Evolutionary conservation across 768 basidiomycete species (phyloP).

Genomic region (Neoboletus brunneissimus): DNA sequence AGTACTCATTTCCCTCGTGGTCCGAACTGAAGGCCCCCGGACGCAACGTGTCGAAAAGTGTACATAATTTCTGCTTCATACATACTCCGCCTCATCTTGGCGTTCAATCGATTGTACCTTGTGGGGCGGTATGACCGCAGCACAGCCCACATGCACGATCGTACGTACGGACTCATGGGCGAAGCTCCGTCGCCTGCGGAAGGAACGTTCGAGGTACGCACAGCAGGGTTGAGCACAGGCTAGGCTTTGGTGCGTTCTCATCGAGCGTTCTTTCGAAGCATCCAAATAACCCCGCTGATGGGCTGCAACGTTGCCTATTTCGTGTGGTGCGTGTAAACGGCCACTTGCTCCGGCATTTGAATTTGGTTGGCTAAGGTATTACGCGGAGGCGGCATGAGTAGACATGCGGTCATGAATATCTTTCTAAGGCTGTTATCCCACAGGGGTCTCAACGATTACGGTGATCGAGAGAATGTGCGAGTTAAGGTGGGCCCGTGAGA

Average conservation of each 20-base stretch:
- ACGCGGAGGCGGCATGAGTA: background rate
- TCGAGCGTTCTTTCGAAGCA: background rate
- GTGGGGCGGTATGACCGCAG: background rate
- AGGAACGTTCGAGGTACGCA: constrained; percentile 3
- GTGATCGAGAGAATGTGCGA: background rate
- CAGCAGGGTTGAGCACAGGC: background rate
- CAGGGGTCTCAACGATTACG: background rate
- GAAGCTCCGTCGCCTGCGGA: background rate
- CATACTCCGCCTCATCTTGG: background rate
- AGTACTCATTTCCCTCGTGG: background rate
- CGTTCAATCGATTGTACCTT: too few species aligned
- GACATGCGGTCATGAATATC: background rate
- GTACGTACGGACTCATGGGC: background rate
- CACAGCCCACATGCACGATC: background rate
- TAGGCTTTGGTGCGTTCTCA: background rate
- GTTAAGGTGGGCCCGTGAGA: background rate
- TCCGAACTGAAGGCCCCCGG: background rate
- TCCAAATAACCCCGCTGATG: background rate
- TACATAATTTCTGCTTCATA: background rate
- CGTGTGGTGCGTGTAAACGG: background rate
- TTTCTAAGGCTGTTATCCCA: background rate
- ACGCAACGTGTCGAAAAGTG: background rate
- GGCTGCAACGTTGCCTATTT: background rate
- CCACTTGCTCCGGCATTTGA: background rate
- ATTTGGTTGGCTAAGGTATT: background rate